Conservation (phyloP, 2,329 filamentous ascomycete genomes). For the Triangularia setosa region DNA sequence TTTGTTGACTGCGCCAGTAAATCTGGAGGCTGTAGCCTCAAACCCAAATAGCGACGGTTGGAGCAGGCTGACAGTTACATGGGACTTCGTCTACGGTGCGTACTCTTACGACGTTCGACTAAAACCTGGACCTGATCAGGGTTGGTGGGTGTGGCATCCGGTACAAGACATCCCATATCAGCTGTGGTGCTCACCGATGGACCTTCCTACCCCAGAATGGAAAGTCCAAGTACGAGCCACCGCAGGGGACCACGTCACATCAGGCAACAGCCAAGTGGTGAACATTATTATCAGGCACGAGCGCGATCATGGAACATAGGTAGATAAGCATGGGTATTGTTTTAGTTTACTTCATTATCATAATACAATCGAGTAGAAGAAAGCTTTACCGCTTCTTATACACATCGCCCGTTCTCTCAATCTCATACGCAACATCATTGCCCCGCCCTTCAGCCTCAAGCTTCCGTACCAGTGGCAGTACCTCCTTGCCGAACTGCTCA, state of each 20-base stretch:
- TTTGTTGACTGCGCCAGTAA: constrained; percentile 14
- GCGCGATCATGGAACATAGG: too few species aligned
- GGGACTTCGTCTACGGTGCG: constrained; percentile 27
- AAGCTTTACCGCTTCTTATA: constrained; percentile 30
- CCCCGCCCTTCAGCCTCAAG: constrained; percentile 46
- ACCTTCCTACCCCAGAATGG: neutral
- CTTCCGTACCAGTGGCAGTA: constrained; percentile 44
- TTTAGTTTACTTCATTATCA: neutral
- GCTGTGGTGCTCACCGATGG: neutral
- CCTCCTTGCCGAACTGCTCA: constrained; percentile 43
- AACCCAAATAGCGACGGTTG: constrained; percentile 8
- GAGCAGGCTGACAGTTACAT: constrained; percentile 19
- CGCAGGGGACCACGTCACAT: neutral
- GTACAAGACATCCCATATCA: neutral
- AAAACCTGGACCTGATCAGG: neutral
- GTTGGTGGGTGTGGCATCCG: neutral
- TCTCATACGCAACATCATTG: constrained; percentile 43
- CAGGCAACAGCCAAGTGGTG: neutral
- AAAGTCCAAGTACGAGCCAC: neutral
- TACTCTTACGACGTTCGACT: constrained; percentile 20
- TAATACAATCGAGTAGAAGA: neutral
- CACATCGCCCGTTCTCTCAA: constrained; percentile 44
- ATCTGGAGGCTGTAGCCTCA: constrained; percentile 12
- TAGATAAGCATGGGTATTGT: neutral
- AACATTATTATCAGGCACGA: neutral